Evolutionary conservation across 495 filamentous ascomycete genomes (phyloP), one percentile per base, ranked within the genome.

Genomic region (Talaromyces borbonicus): DNA sequence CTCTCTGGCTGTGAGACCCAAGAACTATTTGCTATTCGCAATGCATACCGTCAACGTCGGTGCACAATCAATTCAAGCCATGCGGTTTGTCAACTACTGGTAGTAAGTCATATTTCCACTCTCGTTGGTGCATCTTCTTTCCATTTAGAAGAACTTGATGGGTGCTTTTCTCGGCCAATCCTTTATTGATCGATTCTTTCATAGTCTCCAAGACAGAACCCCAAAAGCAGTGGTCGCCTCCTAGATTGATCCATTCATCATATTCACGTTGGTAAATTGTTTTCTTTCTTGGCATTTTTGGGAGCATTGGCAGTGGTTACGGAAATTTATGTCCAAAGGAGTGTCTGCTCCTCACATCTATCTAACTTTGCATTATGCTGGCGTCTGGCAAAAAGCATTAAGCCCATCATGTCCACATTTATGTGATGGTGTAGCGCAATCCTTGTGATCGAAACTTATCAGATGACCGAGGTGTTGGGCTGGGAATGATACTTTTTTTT

Each of bases 11-110:
- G 85, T 98, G 49, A 77, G 77, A 16, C 92, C 92, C 32, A 77
- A 75, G 62, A 98, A 98, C 73, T 96, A 95, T 70, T 87, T 98
- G 58, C 85, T 98, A 52, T 95, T 98, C 61, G 73, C 71, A 46
- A 93, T 87, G 76, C 87, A 94, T 65, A 78, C 88, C 54, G 73
- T 90, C 68, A 94, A 94, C 68, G 84, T 87, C 60, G 71, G 74
- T 45, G 76, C 85, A 19, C 87, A 94, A 71, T 63, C 84, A 31
- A 84, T 83, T 12, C 87, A 94, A 62, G 84, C 76, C 15, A 90
- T 89, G 73, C 76, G 87, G 32, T 94, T 82, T 55, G 52, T 90
- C 56, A 62, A 77, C 46, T 90, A 77, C 59, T 78, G 73, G 73
- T 67, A 77, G 74, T 78, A 55, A 54, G 74, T 26, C 26, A 6